Evolutionary conservation across 2,329 filamentous ascomycete genomes (phyloP), one percentile per base, ranked within the genome.

Genomic region (Ophiostoma populinum): DNA sequence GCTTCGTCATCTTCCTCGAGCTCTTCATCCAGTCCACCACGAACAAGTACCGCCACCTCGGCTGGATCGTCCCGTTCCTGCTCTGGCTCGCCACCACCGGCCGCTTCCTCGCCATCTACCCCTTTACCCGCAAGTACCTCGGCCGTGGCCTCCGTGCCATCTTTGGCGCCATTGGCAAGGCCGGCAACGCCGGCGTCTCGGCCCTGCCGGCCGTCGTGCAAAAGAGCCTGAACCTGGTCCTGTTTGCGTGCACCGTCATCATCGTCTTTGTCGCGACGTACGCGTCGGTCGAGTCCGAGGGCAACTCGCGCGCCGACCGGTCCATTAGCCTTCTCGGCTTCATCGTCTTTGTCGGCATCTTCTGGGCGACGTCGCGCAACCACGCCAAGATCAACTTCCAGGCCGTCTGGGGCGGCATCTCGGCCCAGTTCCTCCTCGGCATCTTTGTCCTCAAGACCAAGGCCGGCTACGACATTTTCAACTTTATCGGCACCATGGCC

Each of bases 351-450:
- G 59, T 92, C 44, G 58, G 56, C 38, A 38, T 54, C 1, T 71
- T 93, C 45, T 90, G 69, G 55, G 48, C 50, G 11, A 90, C 81
- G 1, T 92, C 83, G 26, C 67, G 61, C 39, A 65, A 85, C 53
- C 70, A 79, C 45, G 71, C 51, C 38, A 52, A 49, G 24, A 62
- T 79, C 45, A 67, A 72, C 44, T 85, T 76, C 77, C 76, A 80
- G 49, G 80, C 80, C 2, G 79, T 94, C 46, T 81, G 92, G 41
- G 80, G 80, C 24, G 86, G 86, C 40, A 90, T 92, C 77, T 62
- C 92, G 27, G 64, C 76, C 9, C 86, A 94, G 55, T 94, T 86
- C 57, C 64, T 94, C 50, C 68, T 93, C 43, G 85, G 82, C 4
- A 64, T 93, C 10, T 93, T 94, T 48, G 86, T 93, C 32, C 63